Evolutionary conservation across 1,284 basidiomycete species (phyloP), one percentile per base, ranked within the genome.

Genomic region (Hemileia vastatrix): DNA sequence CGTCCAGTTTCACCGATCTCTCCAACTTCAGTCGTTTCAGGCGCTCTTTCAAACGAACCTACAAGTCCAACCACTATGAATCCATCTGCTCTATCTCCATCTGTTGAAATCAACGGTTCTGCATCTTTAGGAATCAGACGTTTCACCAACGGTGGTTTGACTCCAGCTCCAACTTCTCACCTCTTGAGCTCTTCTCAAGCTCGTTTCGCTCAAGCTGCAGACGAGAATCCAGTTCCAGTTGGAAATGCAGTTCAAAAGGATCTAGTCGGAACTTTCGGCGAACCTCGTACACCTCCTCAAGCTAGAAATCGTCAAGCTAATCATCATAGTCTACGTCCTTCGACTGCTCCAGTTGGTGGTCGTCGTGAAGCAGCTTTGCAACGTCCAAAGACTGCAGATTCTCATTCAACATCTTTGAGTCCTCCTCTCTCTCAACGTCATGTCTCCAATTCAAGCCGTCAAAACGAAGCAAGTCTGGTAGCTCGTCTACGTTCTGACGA

Each of bases 301-400:
- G 27, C 27, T 27, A 27, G 27, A 27, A 27, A 27, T 27, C 27
- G 27, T 27, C 33, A 64, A 63, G 24, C 4, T 13, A 23, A 54
- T 40, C 31, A 23, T 57, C 19, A 36, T 40, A 2, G 49, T 24
- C 60, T 31, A 5, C 54, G 68, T 2, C 68, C 68, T 1, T 64
- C 65, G 13, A 69, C 68, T 1, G 67, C 68, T 15, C 67, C 68
- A 3, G 15, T 15, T 9, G 65, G 31, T 65, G 65, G 15, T 63
- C 65, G 19, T 57, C 57, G 4, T 54, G 67, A 36, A 36, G 47
- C 2, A 32, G 45, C 21, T 19, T 53, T 6, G 19, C 33, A 11
- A 44, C 48, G 45, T 54, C 45, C 54, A 13, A 33, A 27, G 44
- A 51, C 43, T 43, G 51, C 13, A 52, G 52, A 43, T 13, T 36